Evolutionary conservation across 306 rosid genomes (phyloP), one percentile per base, ranked within the genome.

Genomic region (Sechiopsis laciniata): DNA sequence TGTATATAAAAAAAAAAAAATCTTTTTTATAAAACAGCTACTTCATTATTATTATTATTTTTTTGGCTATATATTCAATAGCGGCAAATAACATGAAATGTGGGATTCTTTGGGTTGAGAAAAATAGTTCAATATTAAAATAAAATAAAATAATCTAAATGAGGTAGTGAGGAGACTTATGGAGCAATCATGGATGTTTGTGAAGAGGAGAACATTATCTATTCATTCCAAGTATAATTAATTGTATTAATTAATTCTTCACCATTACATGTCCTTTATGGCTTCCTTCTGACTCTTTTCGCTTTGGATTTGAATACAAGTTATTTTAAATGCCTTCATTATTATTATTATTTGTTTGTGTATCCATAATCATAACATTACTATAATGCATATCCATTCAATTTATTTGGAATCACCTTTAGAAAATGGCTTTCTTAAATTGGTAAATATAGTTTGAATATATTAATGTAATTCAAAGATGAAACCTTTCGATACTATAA

Each of bases 131-230:
- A 16, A 37, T 64, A 2, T 64, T 8, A 7, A 37, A n/a, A 12
- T 46, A 13, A 24, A 5, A 22, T 50, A 13, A 14, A 7, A 16
- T 2, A 29, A 60, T 26, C 8, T 14, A 61, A 62, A 62, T 62
- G 69, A 35, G 50, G 50, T 32, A 9, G 8, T 65, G 52, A 37
- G 14, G 0, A 15, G 14, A 63, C 1, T 46, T 46, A 16, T 68
- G 73, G 73, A 40, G 32, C 13, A 48, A 68, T 68, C 13, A 48
- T 68, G 40, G 56, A 1, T 45, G 73, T 68, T 48, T 48, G 20
- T 13, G 37, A 46, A 68, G 73, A 21, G 20, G 20, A 68, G 13
- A 68, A 22, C 73, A 68, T 68, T 20, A 48, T 48, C 20, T 46
- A 68, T 68, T 46, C 13, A 68, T 48, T 68, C 32, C 32, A 46